phyloP scores from a whole-genome alignment of 305 asterid genomes.

The Fraxinus xanthoxyloides region DNA sequence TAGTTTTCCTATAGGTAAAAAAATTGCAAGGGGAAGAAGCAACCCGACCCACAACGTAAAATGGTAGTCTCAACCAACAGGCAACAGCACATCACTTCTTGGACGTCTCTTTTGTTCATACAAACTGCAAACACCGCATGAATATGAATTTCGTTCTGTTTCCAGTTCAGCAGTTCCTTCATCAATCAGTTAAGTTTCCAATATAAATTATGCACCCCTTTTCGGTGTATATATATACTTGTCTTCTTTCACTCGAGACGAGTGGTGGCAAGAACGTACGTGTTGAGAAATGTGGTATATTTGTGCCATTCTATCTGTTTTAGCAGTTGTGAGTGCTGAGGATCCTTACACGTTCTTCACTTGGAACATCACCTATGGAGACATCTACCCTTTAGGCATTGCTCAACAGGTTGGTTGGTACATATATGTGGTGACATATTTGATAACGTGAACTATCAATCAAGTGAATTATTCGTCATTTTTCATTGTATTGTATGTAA shows the following conservation, averaged over 20 bases:
- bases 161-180: constrained; percentile 46
- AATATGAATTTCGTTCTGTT: constrained; percentile 26
- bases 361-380: constrained; percentile 62
- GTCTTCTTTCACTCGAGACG: background rate
- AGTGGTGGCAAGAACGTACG: no score
- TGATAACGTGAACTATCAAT: background rate
- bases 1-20: no score
- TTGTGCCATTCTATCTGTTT: constrained; percentile 16
- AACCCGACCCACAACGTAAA: no score
- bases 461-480: no score
- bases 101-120: constrained; percentile 12
- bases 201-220: constrained; percentile 14
- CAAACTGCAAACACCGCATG: background rate
- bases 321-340: constrained; percentile 34
- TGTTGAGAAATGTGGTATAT: constrained; percentile 32
- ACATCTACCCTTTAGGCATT: constrained; percentile 54
- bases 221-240: no score
- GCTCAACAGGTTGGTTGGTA: constrained; percentile 53
- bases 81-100: constrained; percentile 19
- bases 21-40: no score
- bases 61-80: constrained; percentile 17
- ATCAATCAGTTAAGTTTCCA: no score
- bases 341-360: constrained; percentile 54
- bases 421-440: background rate
- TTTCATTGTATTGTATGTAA: no score